Evolutionary conservation across 2,329 filamentous ascomycete genomes (phyloP).

Genomic region (Thyridium curvatum): DNA sequence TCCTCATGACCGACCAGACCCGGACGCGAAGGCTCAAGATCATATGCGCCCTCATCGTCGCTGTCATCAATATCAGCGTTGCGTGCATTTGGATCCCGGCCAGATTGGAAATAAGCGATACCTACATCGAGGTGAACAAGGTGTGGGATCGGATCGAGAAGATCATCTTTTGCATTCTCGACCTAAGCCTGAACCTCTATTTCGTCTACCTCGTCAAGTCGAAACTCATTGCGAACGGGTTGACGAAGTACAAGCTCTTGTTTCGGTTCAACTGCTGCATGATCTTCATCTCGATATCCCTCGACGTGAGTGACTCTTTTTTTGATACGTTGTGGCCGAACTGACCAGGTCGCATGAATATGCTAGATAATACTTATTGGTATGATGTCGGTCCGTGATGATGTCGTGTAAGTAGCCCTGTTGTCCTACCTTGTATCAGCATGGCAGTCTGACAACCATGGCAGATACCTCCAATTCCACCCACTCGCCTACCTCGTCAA

Average conservation of each 20-base stretch:
- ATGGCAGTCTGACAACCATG: neutral
- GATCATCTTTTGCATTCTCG: conserved; percentile 35
- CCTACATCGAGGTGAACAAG: conserved; percentile 32
- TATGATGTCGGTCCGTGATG: conserved; percentile 37
- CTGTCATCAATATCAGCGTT: conserved; percentile 39
- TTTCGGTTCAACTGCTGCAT: conserved; percentile 38
- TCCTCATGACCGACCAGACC: conserved; percentile 32
- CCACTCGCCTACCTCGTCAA: conserved; percentile 40
- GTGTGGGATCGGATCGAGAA: conserved; percentile 46
- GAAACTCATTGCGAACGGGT: conserved; percentile 36
- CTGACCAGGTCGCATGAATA: neutral
- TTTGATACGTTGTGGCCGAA: neutral
- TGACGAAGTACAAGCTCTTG: conserved; percentile 37
- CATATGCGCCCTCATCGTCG: conserved; percentile 29
- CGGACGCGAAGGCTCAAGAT: conserved; percentile 31
- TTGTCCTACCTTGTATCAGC: neutral
- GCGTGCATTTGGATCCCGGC: conserved; percentile 45
- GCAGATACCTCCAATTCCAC: conserved; percentile 39
- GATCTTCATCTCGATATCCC: conserved; percentile 35
- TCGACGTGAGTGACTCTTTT: conserved; percentile 24
- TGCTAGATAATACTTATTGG: conserved; percentile 27
- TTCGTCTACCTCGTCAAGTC: conserved; percentile 37
- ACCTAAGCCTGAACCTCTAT: conserved; percentile 36
- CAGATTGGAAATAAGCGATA: conserved; percentile 29
- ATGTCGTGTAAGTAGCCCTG: conserved; percentile 27